phyloP scores from a whole-genome alignment of 2,329 filamentous ascomycete genomes.

The Fusarium pseudonygamai region DNA sequence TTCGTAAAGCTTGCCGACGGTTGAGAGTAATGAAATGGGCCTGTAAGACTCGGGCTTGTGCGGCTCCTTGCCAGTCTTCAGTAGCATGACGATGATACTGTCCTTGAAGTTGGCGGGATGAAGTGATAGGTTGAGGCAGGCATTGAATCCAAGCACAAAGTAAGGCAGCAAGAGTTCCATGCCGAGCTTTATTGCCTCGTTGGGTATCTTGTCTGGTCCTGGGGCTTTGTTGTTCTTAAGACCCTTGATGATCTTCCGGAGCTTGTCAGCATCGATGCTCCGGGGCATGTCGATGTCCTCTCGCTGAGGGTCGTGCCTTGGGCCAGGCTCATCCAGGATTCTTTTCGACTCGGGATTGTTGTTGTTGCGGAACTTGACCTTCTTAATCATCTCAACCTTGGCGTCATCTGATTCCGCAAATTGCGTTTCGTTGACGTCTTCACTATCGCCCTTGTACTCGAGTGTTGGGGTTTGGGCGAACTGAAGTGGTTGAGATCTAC shows the following conservation, averaged over 20 bases:
- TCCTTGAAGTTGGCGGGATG: conserved; percentile 11
- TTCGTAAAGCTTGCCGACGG: conserved; percentile 13
- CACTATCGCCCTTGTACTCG: background rate
- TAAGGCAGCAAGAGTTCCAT: background rate
- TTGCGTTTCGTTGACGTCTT: background rate
- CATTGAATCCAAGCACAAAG: background rate
- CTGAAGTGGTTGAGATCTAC: too few species aligned
- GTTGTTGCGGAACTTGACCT: background rate
- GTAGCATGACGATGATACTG: conserved; percentile 1
- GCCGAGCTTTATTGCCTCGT: conserved; percentile 6
- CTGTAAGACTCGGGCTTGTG: background rate
- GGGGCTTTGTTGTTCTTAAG: background rate
- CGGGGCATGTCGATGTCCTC: background rate
- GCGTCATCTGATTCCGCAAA: background rate
- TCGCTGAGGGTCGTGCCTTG: background rate
- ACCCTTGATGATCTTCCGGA: background rate
- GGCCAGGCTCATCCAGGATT: background rate
- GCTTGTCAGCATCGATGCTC: background rate
- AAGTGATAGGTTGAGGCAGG: background rate
- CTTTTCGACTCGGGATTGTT: background rate
- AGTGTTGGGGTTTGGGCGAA: background rate
- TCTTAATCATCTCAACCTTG: background rate
- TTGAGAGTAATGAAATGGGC: conserved; percentile 9
- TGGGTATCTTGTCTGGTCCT: conserved; percentile 2
- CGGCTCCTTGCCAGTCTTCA: background rate